A percentile compares a stretch with the other conserved stretches of the same genome.
Conservation (phyloP, 2,329 filamentous ascomycete species). For the Pyricularia grisea region DNA sequence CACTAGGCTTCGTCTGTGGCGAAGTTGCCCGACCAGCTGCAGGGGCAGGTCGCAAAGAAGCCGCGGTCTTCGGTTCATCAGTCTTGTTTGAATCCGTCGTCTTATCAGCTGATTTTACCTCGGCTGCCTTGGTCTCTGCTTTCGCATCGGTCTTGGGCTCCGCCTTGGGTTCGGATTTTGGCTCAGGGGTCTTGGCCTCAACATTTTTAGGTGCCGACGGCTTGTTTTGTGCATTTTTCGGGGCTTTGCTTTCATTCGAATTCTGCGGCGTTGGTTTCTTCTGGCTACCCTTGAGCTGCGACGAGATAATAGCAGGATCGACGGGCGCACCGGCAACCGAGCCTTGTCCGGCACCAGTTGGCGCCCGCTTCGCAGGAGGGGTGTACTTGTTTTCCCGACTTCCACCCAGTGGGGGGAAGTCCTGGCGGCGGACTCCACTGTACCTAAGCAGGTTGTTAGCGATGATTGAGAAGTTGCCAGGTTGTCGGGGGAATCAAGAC, state of each 20-base stretch:
- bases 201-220: constrained; percentile 26
- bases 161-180: constrained; percentile 19
- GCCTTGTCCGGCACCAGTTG: constrained; percentile 50
- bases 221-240: constrained; percentile 14
- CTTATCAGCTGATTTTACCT: constrained; percentile 17
- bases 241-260: neutral
- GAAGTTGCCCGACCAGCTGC: constrained; percentile 30
- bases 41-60: constrained; percentile 20
- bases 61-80: constrained; percentile 7
- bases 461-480: constrained; percentile 1
- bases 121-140: constrained; percentile 19
- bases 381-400: constrained; percentile 65
- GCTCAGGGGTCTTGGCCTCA: constrained; percentile 17
- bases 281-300: constrained; percentile 51
- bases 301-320: constrained; percentile 84
- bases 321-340: constrained; percentile 69
- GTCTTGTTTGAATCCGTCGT: constrained; percentile 7
- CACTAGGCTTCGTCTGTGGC: constrained; percentile 27
- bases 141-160: constrained; percentile 23
- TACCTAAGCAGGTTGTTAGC: constrained; percentile 45
- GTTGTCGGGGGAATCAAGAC: constrained; percentile 15
- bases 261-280: constrained; percentile 17
- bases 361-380: constrained; percentile 77
- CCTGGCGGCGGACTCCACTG: constrained; percentile 77
- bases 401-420: constrained; percentile 56